Evolutionary conservation across 305 asterid species (phyloP).

Genomic region (Salvia sclarea): DNA sequence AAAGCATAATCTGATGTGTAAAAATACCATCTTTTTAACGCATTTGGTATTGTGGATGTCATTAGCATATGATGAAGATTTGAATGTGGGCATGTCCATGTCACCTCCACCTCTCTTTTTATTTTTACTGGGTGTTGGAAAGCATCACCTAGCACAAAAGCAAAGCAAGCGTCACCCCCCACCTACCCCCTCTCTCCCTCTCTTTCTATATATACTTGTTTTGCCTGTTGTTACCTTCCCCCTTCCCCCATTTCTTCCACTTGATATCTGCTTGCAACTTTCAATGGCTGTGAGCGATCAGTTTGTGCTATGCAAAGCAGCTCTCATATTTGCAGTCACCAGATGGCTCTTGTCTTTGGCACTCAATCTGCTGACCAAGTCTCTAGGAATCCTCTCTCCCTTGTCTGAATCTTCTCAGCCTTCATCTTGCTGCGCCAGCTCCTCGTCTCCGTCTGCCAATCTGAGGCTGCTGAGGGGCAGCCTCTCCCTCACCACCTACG

Average conservation of each 20-base stretch:
- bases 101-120: conserved; percentile 34
- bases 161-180: conserved; percentile 38
- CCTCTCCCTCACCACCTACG: conserved; percentile 51
- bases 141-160: conserved; percentile 35
- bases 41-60: conserved; percentile 35
- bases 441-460: conserved; percentile 32
- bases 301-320: conserved; percentile 56
- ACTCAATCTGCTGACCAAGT: conserved; percentile 40
- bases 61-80: conserved; percentile 37
- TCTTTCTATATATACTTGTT: conserved; percentile 26
- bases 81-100: conserved; percentile 28
- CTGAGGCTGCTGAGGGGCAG: conserved; percentile 42
- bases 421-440: conserved; percentile 26
- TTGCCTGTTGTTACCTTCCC: conserved; percentile 37
- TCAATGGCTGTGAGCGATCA: conserved; percentile 52
- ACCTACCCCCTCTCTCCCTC: conserved; percentile 10
- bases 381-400: conserved; percentile 13
- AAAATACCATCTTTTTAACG: conserved; percentile 36
- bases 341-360: conserved; percentile 62
- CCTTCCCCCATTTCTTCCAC: conserved; percentile 11
- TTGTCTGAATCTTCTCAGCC: conserved; percentile 25
- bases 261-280: background rate
- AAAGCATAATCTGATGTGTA: conserved; percentile 41
- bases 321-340: conserved; percentile 52
- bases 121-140: conserved; percentile 49